These are phyloP conservation scores for Flueggea neowawraea DNA, from an alignment of 441 rosid genomes.

Conservation along the genomic window DNA sequence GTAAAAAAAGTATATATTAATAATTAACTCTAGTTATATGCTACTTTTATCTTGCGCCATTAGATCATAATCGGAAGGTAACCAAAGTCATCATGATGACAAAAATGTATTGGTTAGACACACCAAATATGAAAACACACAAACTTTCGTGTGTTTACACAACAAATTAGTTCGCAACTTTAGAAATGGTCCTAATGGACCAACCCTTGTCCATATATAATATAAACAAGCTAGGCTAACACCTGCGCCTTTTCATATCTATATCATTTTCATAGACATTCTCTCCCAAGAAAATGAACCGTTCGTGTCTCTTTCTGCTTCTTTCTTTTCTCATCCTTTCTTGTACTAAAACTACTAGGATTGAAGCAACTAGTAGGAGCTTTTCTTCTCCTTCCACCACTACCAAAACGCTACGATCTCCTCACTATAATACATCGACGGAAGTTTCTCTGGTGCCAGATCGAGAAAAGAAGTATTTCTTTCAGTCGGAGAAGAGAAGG, in stretches of 20 bases:
- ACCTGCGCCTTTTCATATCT: slow-evolving; percentile 8
- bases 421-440: background rate
- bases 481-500: slow-evolving; percentile 41
- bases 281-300: slow-evolving; percentile 26
- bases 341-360: slow-evolving; percentile 7
- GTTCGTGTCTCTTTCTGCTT: slow-evolving; percentile 21
- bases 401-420: too few species aligned
- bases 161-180: slow-evolving; percentile 1
- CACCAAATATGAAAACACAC: background rate
- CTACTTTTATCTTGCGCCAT: background rate
- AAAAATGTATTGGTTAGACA: too few species aligned
- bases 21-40: too few species aligned
- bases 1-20: too few species aligned
- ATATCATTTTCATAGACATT: slow-evolving; percentile 13
- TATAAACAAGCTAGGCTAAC: background rate
- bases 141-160: background rate
- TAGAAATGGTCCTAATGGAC: too few species aligned
- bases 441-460: slow-evolving; percentile 6
- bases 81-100: background rate
- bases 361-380: slow-evolving; percentile 17
- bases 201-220: background rate
- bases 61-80: slow-evolving; percentile 5
- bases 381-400: slow-evolving; percentile 27
- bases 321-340: slow-evolving; percentile 7
- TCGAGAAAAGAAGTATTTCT: slow-evolving; percentile 13